Evolutionary conservation across 2,329 filamentous ascomycete species (phyloP).

Genomic region (Sphaerulina populicola): DNA sequence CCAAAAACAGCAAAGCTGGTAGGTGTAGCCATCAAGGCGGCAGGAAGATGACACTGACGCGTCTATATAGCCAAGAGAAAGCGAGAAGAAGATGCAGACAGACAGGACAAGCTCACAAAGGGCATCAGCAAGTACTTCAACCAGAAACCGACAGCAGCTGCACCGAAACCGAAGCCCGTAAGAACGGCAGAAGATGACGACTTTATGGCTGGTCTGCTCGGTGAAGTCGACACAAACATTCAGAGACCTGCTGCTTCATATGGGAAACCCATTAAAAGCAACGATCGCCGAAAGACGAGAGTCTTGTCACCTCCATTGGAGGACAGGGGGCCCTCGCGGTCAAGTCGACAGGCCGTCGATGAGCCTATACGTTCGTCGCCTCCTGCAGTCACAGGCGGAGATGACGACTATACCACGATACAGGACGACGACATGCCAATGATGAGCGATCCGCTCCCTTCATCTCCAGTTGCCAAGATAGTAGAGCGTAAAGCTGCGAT

Average conservation of each 20-base stretch:
- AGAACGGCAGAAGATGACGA: slow-evolving; percentile 66
- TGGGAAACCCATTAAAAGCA: slow-evolving; percentile 61
- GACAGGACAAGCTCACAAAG: slow-evolving; percentile 77
- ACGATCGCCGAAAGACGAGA: slow-evolving; percentile 68
- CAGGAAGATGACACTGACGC: slow-evolving; percentile 3
- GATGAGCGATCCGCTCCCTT: slow-evolving; percentile 70
- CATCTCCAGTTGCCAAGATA: slow-evolving; percentile 57
- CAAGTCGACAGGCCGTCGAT: slow-evolving; percentile 13
- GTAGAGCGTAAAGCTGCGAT: slow-evolving; percentile 49
- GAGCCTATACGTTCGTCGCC: slow-evolving; percentile 16
- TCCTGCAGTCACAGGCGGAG: slow-evolving; percentile 34
- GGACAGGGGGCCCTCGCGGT: slow-evolving; percentile 35
- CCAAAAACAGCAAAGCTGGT: slow-evolving; percentile 52
- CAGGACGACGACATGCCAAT: slow-evolving; percentile 67
- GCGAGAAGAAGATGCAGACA: slow-evolving; percentile 76
- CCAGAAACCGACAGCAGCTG: slow-evolving; percentile 54
- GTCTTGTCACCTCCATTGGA: slow-evolving; percentile 66
- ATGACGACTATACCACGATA: slow-evolving; percentile 46
- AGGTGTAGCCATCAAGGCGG: slow-evolving; percentile 20
- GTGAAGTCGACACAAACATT: slow-evolving; percentile 75
- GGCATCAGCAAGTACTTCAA: slow-evolving; percentile 94
- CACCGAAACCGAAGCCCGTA: slow-evolving; percentile 63
- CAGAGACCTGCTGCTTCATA: slow-evolving; percentile 46
- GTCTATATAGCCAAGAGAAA: slow-evolving; percentile 64
- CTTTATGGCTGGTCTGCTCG: slow-evolving; percentile 76